Evolutionary conservation across 2,329 filamentous ascomycete species (phyloP), one percentile per base, ranked within the genome.

Genomic region (Penicillium sp.): DNA sequence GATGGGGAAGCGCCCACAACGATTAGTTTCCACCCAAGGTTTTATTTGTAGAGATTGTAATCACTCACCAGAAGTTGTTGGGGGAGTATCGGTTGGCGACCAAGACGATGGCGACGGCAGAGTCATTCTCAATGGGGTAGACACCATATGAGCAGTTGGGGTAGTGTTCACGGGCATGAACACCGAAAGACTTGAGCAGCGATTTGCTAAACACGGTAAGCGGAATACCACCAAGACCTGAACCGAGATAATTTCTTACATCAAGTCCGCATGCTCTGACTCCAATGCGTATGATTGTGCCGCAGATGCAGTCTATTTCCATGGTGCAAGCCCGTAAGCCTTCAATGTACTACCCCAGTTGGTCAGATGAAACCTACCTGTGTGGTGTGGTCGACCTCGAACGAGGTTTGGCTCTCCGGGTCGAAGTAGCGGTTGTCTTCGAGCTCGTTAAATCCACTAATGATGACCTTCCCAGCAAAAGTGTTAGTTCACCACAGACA

Each of bases 31-130:
- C 31, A 17, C 17, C 17, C 15, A 17, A n/a, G 2, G 13, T 31
- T 7, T 15, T 27, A 23, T 5, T 9, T 4, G 23, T 21, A 21
- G 25, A 31, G 15, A 42, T 12, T n/a, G 25, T 23, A 29, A 23
- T 27, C 25, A 53, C 57, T 42, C 80, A 92, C 92, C 94, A 97
- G 83, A 92, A 99, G 82, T 99, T 99, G 74, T 93, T 91, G 8
- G 95, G 94, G 69, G 90, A 96, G 81, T 97, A 97, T 77, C 97
- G 97, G 81, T 94, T 97, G 56, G 93, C 90, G 49, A 96, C 93
- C 50, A 96, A 86, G 54, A 96, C 77, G 63, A 97, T 82, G 48
- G 92, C 91, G 59, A 97, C 77, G 67, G 87, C 86, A 29, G 85
- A 84, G 73, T 93, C 90, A 63, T 88, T 82, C 67, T 91, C 85